Base-by-base conservation (phyloP, 1,284 basidiomycete genomes). In the Apiotrichum gamsii region DNA sequence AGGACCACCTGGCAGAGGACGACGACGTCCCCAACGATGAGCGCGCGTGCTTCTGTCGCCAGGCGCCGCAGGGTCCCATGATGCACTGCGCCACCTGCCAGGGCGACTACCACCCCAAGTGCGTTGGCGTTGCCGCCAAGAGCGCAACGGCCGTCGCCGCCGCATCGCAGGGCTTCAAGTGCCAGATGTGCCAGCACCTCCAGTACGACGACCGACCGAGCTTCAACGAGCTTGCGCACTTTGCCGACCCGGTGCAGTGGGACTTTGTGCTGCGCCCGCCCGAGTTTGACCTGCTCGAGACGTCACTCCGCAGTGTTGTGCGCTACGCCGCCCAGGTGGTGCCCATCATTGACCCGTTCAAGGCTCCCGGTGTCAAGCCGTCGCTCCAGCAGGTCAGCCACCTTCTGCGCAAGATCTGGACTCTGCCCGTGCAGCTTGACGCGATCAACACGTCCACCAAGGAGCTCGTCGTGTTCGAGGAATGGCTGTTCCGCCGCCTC, bases 21-120 rank as follows among this genome's bases (percentile, higher is more conserved):
- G 69, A 72, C 45, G 60, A 64, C 32, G 11, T 39, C 16, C 62
- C 64, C 0, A 57, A 55, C 31, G 45, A 50, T 33, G 31, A 51
- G 5, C 51, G 49, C 32, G 39, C 45, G 29, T 70, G 66, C 45
- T 68, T 64, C 53, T 69, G 67, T 39, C 61, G 66, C 14, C 37
- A 33, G 1, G 35, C 57, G 0, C 46, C 59, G 1, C 18, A 41
- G 5, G 39, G 33, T 3, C 43, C 50, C 15, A 69, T 69, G 65
- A 54, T 64, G 18, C 57, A 32, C 13, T 70, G 68, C 47, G 33
- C 42, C 9, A 31, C 42, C 5, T 68, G 67, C 44, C 10, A 51
- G 19, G 63, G 60, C 13, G 31, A 46, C 9, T 70, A 69, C 47
- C 68, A 70, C 49, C 62, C 61, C 3, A 57, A 55, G 56, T 70